Percentiles rank a stretch among this genome's conserved stretches.
phyloP scores from a whole-genome alignment of 1,284 basidiomycete species.

The Ganoderma sinense region DNA sequence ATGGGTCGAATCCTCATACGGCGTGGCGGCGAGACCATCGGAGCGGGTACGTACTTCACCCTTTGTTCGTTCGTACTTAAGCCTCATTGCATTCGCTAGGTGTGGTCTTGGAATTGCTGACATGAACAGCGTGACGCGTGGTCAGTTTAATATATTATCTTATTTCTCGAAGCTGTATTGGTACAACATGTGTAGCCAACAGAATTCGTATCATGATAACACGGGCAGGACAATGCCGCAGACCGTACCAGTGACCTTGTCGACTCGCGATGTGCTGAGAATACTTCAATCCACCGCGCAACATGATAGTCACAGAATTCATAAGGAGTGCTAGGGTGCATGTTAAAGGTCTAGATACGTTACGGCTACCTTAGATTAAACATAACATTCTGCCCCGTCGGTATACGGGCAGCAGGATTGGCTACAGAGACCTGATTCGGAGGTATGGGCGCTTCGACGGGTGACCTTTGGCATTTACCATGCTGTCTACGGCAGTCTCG shows the following conservation, averaged over 20 bases:
- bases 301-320: too few relatives aligned
- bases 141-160: not conserved
- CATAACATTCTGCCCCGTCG: too few relatives aligned
- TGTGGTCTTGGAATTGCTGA: not conserved
- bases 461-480: not conserved
- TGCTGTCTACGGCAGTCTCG: not conserved
- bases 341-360: too few relatives aligned
- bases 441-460: not conserved
- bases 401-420: not conserved
- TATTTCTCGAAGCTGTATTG: not conserved
- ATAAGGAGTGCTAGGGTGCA: too few relatives aligned
- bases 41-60: conserved; percentile 69
- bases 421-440: not conserved
- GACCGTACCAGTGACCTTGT: not conserved
- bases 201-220: not conserved
- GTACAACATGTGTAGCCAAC: not conserved
- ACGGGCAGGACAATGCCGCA: not conserved
- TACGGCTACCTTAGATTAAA: too few relatives aligned
- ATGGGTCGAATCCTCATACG: conserved; percentile 94
- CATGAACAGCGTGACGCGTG: not conserved
- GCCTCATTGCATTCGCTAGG: not conserved
- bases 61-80: not conserved
- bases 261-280: too few relatives aligned
- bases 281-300: too few relatives aligned
- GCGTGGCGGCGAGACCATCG: conserved; percentile 93